Evolutionary conservation across 345 rosid species (phyloP).

Genomic region (Zanthoxylum bungeanum): DNA sequence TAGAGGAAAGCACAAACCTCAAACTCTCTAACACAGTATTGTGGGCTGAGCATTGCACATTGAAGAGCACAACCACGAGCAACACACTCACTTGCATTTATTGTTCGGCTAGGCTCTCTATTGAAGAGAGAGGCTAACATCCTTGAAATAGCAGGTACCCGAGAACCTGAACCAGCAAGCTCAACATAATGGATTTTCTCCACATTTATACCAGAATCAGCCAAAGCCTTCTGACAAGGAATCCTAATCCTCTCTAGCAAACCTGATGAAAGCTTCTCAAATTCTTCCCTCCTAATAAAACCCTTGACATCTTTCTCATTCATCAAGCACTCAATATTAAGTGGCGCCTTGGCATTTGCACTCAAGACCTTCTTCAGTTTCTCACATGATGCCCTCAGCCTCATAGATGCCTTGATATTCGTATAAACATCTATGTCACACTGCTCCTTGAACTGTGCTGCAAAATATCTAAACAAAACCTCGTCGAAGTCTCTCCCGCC

Average conservation of each 20-base stretch:
- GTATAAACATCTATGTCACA: constrained; percentile 54
- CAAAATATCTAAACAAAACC: constrained; percentile 47
- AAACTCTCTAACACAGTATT: constrained; percentile 54
- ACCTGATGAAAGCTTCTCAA: constrained; percentile 45
- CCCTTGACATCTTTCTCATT: constrained; percentile 69
- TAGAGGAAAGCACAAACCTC: constrained; percentile 36
- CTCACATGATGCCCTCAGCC: constrained; percentile 62
- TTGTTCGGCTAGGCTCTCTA: constrained; percentile 59
- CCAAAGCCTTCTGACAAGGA: constrained; percentile 56
- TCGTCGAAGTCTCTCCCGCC: constrained; percentile 72
- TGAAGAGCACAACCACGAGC: constrained; percentile 75
- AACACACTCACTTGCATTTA: constrained; percentile 70
- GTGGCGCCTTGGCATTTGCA: constrained; percentile 66
- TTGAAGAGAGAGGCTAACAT: constrained; percentile 42
- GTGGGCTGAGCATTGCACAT: constrained; percentile 72
- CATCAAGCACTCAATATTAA: constrained; percentile 67
- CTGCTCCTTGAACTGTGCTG: constrained; percentile 49
- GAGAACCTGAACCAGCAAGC: constrained; percentile 72
- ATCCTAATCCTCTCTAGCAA: constrained; percentile 48
- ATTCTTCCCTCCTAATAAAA: constrained; percentile 63
- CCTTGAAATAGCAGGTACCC: constrained; percentile 57
- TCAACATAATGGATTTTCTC: constrained; percentile 57
- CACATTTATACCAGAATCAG: constrained; percentile 46
- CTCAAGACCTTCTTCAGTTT: constrained; percentile 68
- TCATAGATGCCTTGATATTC: constrained; percentile 51